Evolutionary conservation across 345 rosid genomes (phyloP).

Genomic region (Psidium guajava): DNA sequence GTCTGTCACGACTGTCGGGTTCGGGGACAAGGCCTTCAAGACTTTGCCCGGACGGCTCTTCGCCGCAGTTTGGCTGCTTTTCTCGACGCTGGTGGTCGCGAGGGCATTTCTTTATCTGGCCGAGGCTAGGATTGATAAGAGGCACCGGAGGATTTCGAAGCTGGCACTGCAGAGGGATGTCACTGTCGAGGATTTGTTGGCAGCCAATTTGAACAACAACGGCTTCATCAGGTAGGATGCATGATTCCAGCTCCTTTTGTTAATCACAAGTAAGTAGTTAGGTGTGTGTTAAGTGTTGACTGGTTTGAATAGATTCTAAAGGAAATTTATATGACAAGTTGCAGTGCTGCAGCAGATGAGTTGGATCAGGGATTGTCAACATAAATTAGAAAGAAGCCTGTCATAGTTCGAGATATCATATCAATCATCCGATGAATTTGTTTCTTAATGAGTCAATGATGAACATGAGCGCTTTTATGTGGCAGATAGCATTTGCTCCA

Average conservation of each 20-base stretch:
- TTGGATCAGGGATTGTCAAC: background rate
- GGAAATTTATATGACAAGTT: background rate
- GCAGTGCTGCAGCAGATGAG: background rate
- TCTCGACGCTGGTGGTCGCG: conserved; percentile 69
- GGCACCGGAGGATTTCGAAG: conserved; percentile 53
- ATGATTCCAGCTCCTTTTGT: background rate
- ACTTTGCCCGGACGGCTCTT: conserved; percentile 52
- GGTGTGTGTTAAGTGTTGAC: background rate
- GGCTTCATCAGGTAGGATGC: conserved; percentile 56
- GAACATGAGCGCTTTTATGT: background rate
- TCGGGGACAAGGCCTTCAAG: conserved; percentile 57
- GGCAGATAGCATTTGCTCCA: background rate
- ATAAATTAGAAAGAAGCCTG: background rate
- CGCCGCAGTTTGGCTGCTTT: conserved; percentile 58
- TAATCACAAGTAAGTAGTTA: background rate
- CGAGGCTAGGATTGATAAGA: conserved; percentile 54
- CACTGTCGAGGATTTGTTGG: conserved; percentile 51
- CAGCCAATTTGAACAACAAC: conserved; percentile 52
- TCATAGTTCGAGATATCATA: background rate
- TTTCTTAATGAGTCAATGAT: background rate
- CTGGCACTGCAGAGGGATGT: conserved; percentile 55
- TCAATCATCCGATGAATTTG: background rate
- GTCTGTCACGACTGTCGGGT: conserved; percentile 80
- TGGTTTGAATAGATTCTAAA: background rate
- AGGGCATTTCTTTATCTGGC: conserved; percentile 63